Conservation (phyloP, 2,329 filamentous ascomycete species). For the Botrytis medusae region DNA sequence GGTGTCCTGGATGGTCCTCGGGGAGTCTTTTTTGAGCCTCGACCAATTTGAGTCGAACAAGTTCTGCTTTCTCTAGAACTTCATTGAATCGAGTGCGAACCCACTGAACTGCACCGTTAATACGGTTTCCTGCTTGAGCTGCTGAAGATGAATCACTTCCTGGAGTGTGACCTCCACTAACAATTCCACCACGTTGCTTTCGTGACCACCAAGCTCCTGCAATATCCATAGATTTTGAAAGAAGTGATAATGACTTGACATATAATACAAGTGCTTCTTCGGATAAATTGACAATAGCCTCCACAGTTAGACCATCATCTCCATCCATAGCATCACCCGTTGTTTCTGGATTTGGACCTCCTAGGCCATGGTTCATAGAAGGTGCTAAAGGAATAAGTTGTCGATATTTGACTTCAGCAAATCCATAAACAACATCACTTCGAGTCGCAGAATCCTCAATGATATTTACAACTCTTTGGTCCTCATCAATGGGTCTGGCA, state of each 20-base stretch:
- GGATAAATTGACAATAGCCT: constrained; percentile 82
- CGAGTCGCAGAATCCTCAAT: constrained; percentile 91
- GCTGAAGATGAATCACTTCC: constrained; percentile 45
- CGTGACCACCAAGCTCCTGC: constrained; percentile 88
- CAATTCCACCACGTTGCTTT: constrained; percentile 66
- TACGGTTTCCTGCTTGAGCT: constrained; percentile 55
- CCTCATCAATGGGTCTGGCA: constrained; percentile 72
- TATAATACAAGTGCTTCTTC: constrained; percentile 96
- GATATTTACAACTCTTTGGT: constrained; percentile 71
- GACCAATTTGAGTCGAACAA: constrained; percentile 83
- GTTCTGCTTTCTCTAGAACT: constrained; percentile 91
- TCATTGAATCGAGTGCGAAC: constrained; percentile 93
- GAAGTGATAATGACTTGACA: constrained; percentile 85
- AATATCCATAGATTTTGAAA: constrained; percentile 94
- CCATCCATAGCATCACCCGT: constrained; percentile 56
- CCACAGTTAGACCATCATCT: constrained; percentile 76
- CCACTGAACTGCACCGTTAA: constrained; percentile 96
- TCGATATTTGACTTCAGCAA: constrained; percentile 97
- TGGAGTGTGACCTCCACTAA: constrained; percentile 45
- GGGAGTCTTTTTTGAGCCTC: constrained; percentile 85
- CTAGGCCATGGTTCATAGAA: constrained; percentile 69
- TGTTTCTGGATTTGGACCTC: constrained; percentile 58
- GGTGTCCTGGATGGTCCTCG: constrained; percentile 81
- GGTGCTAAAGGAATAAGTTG: constrained; percentile 90
- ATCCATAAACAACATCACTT: constrained; percentile 95